Percentiles rank a stretch among this genome's conserved stretches.
phyloP scores from a whole-genome alignment of 2,329 filamentous ascomycete species.

The Penicillium sp. region DNA sequence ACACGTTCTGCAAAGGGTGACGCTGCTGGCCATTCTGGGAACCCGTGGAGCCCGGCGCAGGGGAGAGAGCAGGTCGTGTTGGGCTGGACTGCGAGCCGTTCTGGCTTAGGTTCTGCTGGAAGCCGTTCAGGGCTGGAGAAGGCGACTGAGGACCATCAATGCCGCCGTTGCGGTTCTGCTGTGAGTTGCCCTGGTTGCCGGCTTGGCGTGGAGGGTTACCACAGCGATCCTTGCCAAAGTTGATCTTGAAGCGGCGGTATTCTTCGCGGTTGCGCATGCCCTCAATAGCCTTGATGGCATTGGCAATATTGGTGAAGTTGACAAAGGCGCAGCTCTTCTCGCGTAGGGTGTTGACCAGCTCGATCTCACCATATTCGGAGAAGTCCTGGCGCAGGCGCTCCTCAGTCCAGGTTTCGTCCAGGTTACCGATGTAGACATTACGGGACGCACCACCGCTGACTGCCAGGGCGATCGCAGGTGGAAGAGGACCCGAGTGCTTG shows the following conservation, averaged over 20 bases:
- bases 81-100: conserved; percentile 65
- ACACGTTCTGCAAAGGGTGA: conserved; percentile 60
- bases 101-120: conserved; percentile 61
- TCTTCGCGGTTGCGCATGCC: conserved; percentile 93
- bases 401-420: conserved; percentile 97
- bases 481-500: conserved; percentile 95
- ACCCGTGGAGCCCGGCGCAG: conserved; percentile 61
- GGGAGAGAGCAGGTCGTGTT: conserved; percentile 60
- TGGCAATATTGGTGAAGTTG: conserved; percentile 99
- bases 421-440: conserved; percentile 97
- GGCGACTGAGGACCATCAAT: conserved; percentile 62
- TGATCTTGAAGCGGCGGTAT: conserved; percentile 98
- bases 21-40: conserved; percentile 64
- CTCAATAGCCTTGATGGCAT: conserved; percentile 99
- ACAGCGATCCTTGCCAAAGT: conserved; percentile 98
- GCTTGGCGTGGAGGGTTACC: conserved; percentile 94
- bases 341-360: conserved; percentile 92
- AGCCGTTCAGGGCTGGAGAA: conserved; percentile 61
- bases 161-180: conserved; percentile 67
- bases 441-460: conserved; percentile 97
- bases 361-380: conserved; percentile 95
- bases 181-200: conserved; percentile 60
- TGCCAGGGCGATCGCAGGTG: conserved; percentile 91
- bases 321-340: conserved; percentile 99
- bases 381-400: conserved; percentile 96